Evolutionary conservation across 2,329 filamentous ascomycete genomes (phyloP).

Genomic region (Trichophyton rubrum): DNA sequence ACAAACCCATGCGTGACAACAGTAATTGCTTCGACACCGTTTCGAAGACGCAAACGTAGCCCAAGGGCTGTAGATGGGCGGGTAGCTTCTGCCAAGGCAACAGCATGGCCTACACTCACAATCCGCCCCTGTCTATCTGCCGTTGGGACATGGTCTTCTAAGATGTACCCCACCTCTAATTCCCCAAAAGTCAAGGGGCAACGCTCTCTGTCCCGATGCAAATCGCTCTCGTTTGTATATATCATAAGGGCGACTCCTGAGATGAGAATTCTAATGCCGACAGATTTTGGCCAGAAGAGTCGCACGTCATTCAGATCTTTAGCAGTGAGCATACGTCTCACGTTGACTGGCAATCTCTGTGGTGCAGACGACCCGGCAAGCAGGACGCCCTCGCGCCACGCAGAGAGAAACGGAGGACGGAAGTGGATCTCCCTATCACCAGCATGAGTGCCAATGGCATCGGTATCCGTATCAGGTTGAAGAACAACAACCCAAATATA

Average conservation of each 20-base stretch:
- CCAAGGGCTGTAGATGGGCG: neutral
- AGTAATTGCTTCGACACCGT: conserved; percentile 5
- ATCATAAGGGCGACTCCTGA: neutral
- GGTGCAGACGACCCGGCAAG: neutral
- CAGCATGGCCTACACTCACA: neutral
- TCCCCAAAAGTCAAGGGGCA: neutral
- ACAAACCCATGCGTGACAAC: conserved; percentile 2
- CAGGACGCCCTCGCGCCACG: neutral
- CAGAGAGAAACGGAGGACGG: neutral
- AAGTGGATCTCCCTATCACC: conserved; percentile 3
- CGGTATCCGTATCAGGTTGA: neutral
- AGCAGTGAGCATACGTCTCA: neutral
- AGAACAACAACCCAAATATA: conserved; percentile 1
- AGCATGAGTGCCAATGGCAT: neutral
- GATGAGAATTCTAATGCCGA: neutral
- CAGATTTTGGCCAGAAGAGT: neutral
- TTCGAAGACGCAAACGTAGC: neutral
- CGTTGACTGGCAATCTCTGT: neutral
- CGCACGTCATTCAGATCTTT: neutral
- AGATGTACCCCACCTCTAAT: neutral
- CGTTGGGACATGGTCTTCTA: neutral
- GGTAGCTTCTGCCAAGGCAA: neutral
- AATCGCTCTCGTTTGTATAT: neutral
- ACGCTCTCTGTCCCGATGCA: neutral
- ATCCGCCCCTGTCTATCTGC: neutral